These are phyloP conservation scores for Amphirosellinia nigrospora DNA, from an alignment of 495 filamentous ascomycete species.

Conservation along the genomic window DNA sequence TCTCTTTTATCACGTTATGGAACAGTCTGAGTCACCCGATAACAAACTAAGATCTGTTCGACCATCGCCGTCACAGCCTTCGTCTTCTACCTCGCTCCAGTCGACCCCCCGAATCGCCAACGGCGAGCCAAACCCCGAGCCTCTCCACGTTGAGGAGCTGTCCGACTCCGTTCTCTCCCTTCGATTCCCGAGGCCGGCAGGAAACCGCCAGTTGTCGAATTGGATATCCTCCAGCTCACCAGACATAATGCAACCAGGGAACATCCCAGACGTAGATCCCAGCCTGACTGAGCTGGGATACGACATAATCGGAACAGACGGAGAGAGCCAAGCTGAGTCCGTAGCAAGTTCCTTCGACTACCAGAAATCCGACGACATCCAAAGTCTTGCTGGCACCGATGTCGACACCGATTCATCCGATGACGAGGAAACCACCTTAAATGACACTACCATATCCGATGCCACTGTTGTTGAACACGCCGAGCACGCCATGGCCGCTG, in stretches of 20 bases:
- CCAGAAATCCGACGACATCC: constrained; percentile 56
- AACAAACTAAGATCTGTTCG: constrained; percentile 35
- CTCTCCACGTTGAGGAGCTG: constrained; percentile 25
- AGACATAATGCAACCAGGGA: constrained; percentile 53
- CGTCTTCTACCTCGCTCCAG: background rate
- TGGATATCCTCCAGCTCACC: constrained; percentile 59
- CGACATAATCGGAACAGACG: constrained; percentile 59
- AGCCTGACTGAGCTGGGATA: constrained; percentile 63
- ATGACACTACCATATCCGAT: constrained; percentile 29
- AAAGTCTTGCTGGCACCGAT: constrained; percentile 56
- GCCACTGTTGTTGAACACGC: constrained; percentile 37
- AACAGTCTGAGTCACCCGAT: constrained; percentile 42
- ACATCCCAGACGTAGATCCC: constrained; percentile 46
- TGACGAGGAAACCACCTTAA: constrained; percentile 44
- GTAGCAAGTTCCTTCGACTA: constrained; percentile 55
- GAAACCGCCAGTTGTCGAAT: constrained; percentile 54
- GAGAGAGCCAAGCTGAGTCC: constrained; percentile 54
- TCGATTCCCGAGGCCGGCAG: constrained; percentile 56
- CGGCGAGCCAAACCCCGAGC: constrained; percentile 28
- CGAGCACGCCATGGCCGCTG: constrained; percentile 41
- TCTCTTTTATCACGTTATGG: constrained; percentile 51
- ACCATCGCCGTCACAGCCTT: constrained; percentile 21
- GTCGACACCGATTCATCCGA: constrained; percentile 44
- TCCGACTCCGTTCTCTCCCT: constrained; percentile 49
- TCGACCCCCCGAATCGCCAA: constrained; percentile 24